Evolutionary conservation across 2,329 filamentous ascomycete species (phyloP).

Genomic region (Venturia effusa): DNA sequence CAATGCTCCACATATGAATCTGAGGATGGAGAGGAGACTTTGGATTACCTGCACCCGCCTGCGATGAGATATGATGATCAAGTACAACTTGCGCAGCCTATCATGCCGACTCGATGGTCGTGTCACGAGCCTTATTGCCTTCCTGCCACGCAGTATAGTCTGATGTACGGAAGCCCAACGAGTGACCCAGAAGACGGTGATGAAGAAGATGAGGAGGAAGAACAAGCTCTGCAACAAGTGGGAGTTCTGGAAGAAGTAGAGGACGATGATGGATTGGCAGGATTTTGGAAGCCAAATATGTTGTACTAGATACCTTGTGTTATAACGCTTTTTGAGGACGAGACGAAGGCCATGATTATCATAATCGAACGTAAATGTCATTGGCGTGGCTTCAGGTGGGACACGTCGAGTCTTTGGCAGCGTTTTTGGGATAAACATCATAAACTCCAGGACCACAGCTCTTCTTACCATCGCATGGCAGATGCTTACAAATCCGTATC

Average conservation of each 20-base stretch:
- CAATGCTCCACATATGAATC: background rate
- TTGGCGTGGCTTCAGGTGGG: too few species aligned
- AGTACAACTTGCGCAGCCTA: background rate
- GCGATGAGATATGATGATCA: background rate
- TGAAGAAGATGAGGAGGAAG: background rate
- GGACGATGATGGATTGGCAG: background rate
- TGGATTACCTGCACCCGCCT: background rate
- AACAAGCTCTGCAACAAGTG: background rate
- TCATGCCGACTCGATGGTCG: background rate
- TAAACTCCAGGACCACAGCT: too few species aligned
- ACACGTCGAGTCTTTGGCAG: too few species aligned
- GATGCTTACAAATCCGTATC: too few species aligned
- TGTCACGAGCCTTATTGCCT: background rate
- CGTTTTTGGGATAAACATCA: too few species aligned
- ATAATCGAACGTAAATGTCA: too few species aligned
- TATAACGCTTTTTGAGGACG: too few species aligned
- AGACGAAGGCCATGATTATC: too few species aligned
- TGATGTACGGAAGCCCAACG: background rate
- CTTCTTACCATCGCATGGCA: too few species aligned
- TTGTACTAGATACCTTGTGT: slow-evolving; percentile 10
- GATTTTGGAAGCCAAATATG: slow-evolving; percentile 12
- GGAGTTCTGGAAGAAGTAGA: background rate
- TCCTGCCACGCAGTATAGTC: background rate
- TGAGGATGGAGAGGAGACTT: background rate
- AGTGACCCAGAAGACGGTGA: background rate